Base-by-base conservation (phyloP, 2,329 filamentous ascomycete species). In the Aspergillus intermedius region DNA sequence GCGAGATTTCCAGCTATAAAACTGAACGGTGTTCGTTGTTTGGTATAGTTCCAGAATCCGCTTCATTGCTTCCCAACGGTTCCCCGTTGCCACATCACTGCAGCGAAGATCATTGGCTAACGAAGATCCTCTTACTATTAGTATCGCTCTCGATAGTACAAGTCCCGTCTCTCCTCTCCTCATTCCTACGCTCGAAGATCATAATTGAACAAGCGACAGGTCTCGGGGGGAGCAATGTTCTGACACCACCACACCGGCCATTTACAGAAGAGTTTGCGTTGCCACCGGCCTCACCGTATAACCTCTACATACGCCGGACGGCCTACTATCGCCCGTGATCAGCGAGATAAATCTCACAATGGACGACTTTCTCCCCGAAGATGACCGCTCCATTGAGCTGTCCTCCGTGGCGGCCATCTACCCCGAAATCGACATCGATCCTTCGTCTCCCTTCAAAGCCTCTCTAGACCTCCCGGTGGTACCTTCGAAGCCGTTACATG, bases 361-460 rank as follows among this genome's bases (percentile, higher is more conserved):
- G 37, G 37, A 40, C 46, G 58, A 60, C 13, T 48, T 49, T 17
- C 49, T 58, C 19, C 47, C 49, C 9, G 74, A 78, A 10, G 80
- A 84, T 60, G 81, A 84, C 56, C 76, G 81, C 52, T 71, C 73
- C 25, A 74, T 82, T 56, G 81, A 85, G 65, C 69, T 84, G 42
- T 74, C 72, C 8, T 76, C 80, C 21, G 74, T 85, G 49, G 72
- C 74, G 41, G 80, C 81, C 44, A 85, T 85, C 49, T 85, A 74
- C 51, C 81, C 81, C 1, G 81, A 85, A 65, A 74, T 84, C 15
- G 64, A 68, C 28, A 63, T 77, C 50, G 72, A 81, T 46, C 59
- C 73, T 7, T 56, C 59, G 7, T 61, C 70, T 30, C 69, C 72
- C 0, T 79, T 76, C 57, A 65, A 67, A 48, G 79, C 78, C 1